Base-by-base conservation (phyloP, 495 filamentous ascomycete species). In the Letharia columbiana region DNA sequence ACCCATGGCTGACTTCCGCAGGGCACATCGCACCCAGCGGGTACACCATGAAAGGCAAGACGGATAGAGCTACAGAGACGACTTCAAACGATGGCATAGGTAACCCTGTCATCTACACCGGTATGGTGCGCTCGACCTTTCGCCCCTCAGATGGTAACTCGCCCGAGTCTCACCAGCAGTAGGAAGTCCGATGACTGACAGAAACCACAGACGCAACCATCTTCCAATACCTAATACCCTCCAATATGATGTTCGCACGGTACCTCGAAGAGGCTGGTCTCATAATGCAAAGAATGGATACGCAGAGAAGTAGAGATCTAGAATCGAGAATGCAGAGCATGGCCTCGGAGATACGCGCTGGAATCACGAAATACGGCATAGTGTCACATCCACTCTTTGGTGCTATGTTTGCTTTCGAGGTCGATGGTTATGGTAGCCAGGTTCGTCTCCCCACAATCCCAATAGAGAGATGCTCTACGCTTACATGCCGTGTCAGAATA, bases 201-300 rank as follows among this genome's bases (percentile, higher is more conserved):
- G 20, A 49, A 49, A 0, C 37, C 37, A n/a, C n/a, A 50, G 87
- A 89, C 71, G 67, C 76, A 28, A 83, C 82, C 1, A 81, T 83
- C 60, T 86, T 77, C 64, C 83, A 86, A 71, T 77, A 85, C 23
- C 76, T 86, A 66, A 80, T 89, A 41, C 87, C 87, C 1, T 79
- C 82, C 6, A 89, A 89, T 65, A 89, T 89, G 87, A 87, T 88
- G 82, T 83, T 86, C 61, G 79, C 84, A 15, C 71, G 77, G 12
- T 86, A 84, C 66, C 79, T 89, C 45, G 77, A 81, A 58, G 76
- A 78, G 15, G 79, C 81, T 5, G 77, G 80, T 0, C 66, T 72
- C 13, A 86, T 89, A 71, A 84, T 84, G 81, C 73, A 75, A 10
- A 72, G 74, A 12, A 74, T 87, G 17, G 75, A 77, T 59, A 76